Evolutionary conservation across 1,284 basidiomycete species (phyloP), one percentile per base, ranked within the genome.

Genomic region (Apiotrichum mycotoxinovorans): DNA sequence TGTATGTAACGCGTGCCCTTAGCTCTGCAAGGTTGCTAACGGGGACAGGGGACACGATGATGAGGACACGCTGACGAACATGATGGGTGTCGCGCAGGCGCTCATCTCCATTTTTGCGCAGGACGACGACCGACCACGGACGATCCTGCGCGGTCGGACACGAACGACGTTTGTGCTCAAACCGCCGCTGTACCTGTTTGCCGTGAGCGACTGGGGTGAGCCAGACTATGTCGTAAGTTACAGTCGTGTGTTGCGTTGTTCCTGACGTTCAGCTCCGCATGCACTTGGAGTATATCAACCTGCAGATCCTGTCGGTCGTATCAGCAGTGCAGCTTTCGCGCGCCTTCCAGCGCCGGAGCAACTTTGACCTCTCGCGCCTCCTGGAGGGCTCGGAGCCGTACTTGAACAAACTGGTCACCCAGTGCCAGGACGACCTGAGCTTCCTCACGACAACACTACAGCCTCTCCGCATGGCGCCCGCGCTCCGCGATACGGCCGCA

Each of bases 1-100:
- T 87, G 90, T 88, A 69, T 55, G 78, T 70, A n/a, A n/a, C n/a
- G n/a, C n/a, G n/a, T 37, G 40, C 14, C 22, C 25, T 2, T 0
- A 7, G 20, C 41, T 30, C 7, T 30, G 12, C 12, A 7, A 7
- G 33, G 4, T 14, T 25, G 15, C 57, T 42, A 37, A 59, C 51
- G 22, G n/a, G 14, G 3, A 4, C 52, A 64, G 70, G 58, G 53
- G 53, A 33, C 68, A 75, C 40, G 69, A 71, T 50, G 67, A 74
- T 26, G 74, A 78, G 25, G 79, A 89, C 60, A 83, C 83, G 59
- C 81, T 87, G 49, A 87, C 90, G 4, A 87, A 88, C 14, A 85
- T 86, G 25, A 88, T 95, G 68, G 95, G 92, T 25, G 85, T 98
- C 41, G 90, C 95, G 77, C 95, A 98, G 75, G 93, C 95, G 1